Percentiles rank a stretch among this genome's conserved stretches.
Evolutionary conservation across 2,329 filamentous ascomycete genomes (phyloP).

Genomic region (Pleomassaria siparia): DNA sequence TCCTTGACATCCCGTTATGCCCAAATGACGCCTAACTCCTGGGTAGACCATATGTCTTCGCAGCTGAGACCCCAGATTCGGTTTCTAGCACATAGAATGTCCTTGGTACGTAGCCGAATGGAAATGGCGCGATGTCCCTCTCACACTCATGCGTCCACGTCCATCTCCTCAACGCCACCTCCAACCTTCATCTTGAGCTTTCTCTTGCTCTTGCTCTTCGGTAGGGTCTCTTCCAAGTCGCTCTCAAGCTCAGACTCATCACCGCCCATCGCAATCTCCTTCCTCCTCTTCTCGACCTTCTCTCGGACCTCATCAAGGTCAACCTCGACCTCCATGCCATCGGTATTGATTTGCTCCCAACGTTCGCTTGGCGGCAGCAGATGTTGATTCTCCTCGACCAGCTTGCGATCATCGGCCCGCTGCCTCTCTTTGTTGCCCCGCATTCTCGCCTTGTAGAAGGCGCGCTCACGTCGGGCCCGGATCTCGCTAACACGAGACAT

Average conservation of each 20-base stretch:
- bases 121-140: neutral
- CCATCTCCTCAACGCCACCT: slow-evolving; percentile 17
- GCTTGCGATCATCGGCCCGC: slow-evolving; percentile 76
- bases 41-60: neutral
- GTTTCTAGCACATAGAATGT: neutral
- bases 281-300: slow-evolving; percentile 59
- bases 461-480: slow-evolving; percentile 76
- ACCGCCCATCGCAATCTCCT: slow-evolving; percentile 62
- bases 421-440: slow-evolving; percentile 83
- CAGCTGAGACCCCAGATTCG: neutral
- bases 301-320: slow-evolving; percentile 48
- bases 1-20: neutral
- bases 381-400: slow-evolving; percentile 91
- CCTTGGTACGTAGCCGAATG: neutral
- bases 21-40: slow-evolving; percentile 4
- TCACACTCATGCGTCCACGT: slow-evolving; percentile 10
- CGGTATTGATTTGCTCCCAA: slow-evolving; percentile 50
- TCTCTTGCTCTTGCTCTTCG: slow-evolving; percentile 33
- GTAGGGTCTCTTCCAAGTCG: slow-evolving; percentile 30
- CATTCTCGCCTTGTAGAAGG: slow-evolving; percentile 94
- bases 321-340: slow-evolving; percentile 62
- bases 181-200: slow-evolving; percentile 38
- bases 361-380: slow-evolving; percentile 67
- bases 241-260: slow-evolving; percentile 38
- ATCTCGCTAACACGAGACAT: slow-evolving; percentile 93